These are phyloP conservation scores for Penicillium argentinense DNA, from an alignment of 495 filamentous ascomycete species.

Conservation along the genomic window DNA sequence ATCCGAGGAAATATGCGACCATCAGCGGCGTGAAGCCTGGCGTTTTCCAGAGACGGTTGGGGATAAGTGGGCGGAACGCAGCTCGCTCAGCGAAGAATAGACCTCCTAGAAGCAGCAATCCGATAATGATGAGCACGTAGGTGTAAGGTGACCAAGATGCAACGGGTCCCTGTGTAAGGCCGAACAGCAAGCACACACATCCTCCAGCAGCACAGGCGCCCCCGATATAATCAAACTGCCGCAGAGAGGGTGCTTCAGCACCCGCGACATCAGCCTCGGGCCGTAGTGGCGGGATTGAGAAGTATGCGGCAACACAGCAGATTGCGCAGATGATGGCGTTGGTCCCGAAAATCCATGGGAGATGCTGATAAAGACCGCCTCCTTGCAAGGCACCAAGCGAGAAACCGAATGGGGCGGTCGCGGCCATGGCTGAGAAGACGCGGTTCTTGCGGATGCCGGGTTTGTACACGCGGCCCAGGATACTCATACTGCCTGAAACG, in stretches of 20 bases:
- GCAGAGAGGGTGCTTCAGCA: constrained; percentile 19
- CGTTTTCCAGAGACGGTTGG: constrained; percentile 32
- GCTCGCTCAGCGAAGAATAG: constrained; percentile 27
- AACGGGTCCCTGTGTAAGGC: constrained; percentile 29
- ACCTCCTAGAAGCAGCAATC: constrained; percentile 17
- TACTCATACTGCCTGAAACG: constrained; percentile 29
- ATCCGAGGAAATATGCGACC: constrained; percentile 46
- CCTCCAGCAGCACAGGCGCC: constrained; percentile 24
- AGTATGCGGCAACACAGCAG: constrained; percentile 19
- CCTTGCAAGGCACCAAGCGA: constrained; percentile 27
- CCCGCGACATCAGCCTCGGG: constrained; percentile 24
- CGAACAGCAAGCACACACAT: constrained; percentile 30
- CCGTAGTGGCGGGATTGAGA: constrained; percentile 21
- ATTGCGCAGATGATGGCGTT: constrained; percentile 26
- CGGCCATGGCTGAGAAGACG: constrained; percentile 31
- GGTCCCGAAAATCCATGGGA: constrained; percentile 32
- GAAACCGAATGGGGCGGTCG: constrained; percentile 27
- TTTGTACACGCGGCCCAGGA: constrained; percentile 31
- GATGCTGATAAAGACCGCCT: constrained; percentile 22
- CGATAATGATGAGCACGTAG: constrained; percentile 23
- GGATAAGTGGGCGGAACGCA: constrained; percentile 25
- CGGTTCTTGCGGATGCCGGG: constrained; percentile 31
- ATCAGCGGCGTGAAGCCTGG: constrained; percentile 44
- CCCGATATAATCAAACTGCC: constrained; percentile 29
- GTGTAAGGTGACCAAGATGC: constrained; percentile 30